A percentile compares a stretch with the other conserved stretches of the same genome.
Evolutionary conservation across 768 basidiomycete species (phyloP).

Genomic region (Tulasnella calospora): DNA sequence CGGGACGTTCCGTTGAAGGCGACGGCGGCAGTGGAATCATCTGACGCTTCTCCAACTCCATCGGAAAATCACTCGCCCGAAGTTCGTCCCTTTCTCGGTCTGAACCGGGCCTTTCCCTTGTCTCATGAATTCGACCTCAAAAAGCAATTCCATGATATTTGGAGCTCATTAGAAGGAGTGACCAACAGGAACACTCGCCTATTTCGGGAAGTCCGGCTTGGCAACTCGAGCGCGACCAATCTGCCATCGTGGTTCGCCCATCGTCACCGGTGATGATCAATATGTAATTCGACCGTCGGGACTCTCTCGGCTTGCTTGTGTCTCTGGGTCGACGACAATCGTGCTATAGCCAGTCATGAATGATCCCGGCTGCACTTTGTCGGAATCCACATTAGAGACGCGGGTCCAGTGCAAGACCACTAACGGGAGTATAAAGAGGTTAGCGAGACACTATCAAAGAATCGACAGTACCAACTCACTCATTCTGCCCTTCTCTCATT

Average conservation of each 20-base stretch:
- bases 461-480: neutral
- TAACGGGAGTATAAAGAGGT: neutral
- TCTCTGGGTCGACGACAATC: neutral
- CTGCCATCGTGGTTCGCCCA: neutral
- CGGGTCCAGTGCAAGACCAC: neutral
- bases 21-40: neutral
- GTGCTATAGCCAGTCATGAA: neutral
- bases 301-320: neutral
- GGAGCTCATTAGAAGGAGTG: neutral
- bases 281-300: neutral
- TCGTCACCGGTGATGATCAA: neutral
- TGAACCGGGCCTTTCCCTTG: neutral
- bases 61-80: conserved; percentile 2
- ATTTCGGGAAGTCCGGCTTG: neutral
- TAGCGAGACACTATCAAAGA: neutral
- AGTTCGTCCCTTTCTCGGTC: conserved; percentile 7
- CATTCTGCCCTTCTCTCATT: neutral
- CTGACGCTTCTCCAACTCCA: neutral
- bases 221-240: neutral
- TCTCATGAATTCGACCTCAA: neutral
- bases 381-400: neutral
- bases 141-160: neutral
- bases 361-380: neutral
- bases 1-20: neutral
- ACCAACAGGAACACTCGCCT: neutral